These are phyloP conservation scores for Cryphonectria carpinicola DNA, from an alignment of 2,329 filamentous ascomycete species.

Conservation along the genomic window DNA sequence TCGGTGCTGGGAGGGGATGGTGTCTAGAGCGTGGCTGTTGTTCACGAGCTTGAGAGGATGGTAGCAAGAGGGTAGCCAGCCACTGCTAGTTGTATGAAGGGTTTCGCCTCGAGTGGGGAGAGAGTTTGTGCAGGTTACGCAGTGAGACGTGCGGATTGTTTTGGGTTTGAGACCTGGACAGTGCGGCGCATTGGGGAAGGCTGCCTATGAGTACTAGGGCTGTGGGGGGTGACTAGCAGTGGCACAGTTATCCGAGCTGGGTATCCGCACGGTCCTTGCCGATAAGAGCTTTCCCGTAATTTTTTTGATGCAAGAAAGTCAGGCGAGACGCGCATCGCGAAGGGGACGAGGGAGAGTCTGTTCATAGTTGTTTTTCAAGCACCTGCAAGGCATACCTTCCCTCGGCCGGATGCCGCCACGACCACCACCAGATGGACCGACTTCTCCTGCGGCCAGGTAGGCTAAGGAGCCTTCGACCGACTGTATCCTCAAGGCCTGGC, in stretches of 20 bases:
- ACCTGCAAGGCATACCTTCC: neutral
- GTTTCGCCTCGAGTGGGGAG: too few species aligned
- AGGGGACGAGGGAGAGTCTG: neutral
- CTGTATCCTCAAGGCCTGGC: constrained; percentile 13
- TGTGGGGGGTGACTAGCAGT: neutral
- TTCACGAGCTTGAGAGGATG: neutral
- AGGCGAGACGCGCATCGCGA: neutral
- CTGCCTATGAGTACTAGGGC: neutral
- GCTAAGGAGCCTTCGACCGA: constrained; percentile 22
- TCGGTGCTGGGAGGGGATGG: neutral
- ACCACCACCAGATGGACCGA: constrained; percentile 25
- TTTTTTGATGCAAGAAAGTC: neutral
- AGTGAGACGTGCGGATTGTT: neutral
- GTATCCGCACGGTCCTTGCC: constrained; percentile 23
- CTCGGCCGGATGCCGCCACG: neutral
- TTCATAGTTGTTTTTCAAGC: neutral
- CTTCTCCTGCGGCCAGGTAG: constrained; percentile 22
- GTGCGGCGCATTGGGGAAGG: constrained; percentile 25
- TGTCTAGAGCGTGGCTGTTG: neutral
- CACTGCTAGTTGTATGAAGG: neutral
- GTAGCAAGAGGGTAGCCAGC: neutral
- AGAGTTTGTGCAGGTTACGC: neutral
- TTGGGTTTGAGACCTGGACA: constrained; percentile 15
- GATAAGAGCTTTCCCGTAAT: constrained; percentile 14
- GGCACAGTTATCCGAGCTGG: constrained; percentile 14